Evolutionary conservation across 345 rosid species (phyloP), one percentile per base, ranked within the genome.

Genomic region (Zanthoxylum bungeanum): DNA sequence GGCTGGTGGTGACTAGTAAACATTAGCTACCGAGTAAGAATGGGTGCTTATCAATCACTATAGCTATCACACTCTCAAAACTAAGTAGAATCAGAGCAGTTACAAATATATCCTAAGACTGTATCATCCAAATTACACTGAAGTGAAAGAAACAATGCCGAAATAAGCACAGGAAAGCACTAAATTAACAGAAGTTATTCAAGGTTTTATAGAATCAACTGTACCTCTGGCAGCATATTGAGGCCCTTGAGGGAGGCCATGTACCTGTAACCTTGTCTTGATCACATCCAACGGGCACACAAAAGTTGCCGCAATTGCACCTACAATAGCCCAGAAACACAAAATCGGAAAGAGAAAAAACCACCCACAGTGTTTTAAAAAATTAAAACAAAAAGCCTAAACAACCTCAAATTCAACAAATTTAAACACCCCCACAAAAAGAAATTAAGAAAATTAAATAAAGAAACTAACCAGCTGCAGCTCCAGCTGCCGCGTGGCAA

Each of bases 271-370:
- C 70, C 99, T 81, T 22, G 99, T 91, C 86, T 95, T 95, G 86
- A 95, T 92, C 79, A 95, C 99, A 85, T 95, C 97, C 82, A 95
- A 88, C 28, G 99, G 97, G 51, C 98, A 92, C 78, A 95, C 82
- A 33, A 92, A 92, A 57, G 98, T 89, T 28, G 99, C 99, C 0
- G 98, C 97, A 73, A 95, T 80, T 75, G 93, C 92, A 71, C 99
- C 99, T 95, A 78, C 71, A 75, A 57, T 28, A 50, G 33, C 28
- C 40, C 49, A 28, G 33, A 55, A 57, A 61, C 22, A 67, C 68
- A 57, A 34, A 58, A 17, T 22, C 39, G 8, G 69, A 60, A 8
- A 16, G 44, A 3, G 3, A 50, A 49, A 49, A 31, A 52, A 68
- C 3, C 12, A 44, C 0, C 49, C 49, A 44, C 49, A 44, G 16